Percentiles rank a stretch among this genome's conserved stretches.
Conservation (phyloP, 192 early-diverging fungal genomes). For the Coemansia sp. region DNA sequence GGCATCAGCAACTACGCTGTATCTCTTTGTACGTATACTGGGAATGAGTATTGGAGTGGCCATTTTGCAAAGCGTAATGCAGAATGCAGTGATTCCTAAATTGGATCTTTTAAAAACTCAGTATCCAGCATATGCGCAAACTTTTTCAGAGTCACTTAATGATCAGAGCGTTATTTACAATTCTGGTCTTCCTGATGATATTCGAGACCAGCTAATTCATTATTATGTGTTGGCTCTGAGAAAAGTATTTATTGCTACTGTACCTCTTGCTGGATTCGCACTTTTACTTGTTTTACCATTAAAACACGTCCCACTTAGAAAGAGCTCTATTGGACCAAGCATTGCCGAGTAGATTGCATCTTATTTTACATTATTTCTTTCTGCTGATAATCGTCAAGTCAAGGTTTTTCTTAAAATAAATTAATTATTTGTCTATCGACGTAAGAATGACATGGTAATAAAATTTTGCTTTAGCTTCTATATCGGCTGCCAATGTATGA, state of each 20-base stretch:
- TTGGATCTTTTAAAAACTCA: slow-evolving; percentile 3
- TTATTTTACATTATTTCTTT: not conserved
- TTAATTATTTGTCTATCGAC: too few species aligned
- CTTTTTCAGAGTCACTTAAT: slow-evolving; percentile 21
- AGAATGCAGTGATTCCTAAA: slow-evolving; percentile 37
- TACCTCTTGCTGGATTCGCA: slow-evolving; percentile 53
- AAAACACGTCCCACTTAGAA: slow-evolving; percentile 19
- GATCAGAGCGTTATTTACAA: slow-evolving; percentile 42
- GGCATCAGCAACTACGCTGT: slow-evolving; percentile 62
- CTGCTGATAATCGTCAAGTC: not conserved
- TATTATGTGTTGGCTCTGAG: slow-evolving; percentile 59
- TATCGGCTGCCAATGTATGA: too few species aligned
- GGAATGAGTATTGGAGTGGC: slow-evolving; percentile 61
- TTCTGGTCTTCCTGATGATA: slow-evolving; percentile 32
- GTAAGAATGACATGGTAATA: too few species aligned
- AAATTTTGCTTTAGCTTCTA: too few species aligned
- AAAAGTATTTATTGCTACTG: slow-evolving; percentile 56
- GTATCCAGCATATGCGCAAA: slow-evolving; percentile 21
- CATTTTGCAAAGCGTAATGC: slow-evolving; percentile 57
- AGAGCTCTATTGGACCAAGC: not conserved
- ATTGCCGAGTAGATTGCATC: not conserved
- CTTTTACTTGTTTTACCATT: slow-evolving; percentile 56
- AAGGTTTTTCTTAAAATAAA: too few species aligned
- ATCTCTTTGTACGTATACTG: slow-evolving; percentile 64
- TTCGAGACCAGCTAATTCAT: slow-evolving; percentile 27